Evolutionary conservation across 345 rosid species (phyloP).

Genomic region (Bruguiera parviflora): DNA sequence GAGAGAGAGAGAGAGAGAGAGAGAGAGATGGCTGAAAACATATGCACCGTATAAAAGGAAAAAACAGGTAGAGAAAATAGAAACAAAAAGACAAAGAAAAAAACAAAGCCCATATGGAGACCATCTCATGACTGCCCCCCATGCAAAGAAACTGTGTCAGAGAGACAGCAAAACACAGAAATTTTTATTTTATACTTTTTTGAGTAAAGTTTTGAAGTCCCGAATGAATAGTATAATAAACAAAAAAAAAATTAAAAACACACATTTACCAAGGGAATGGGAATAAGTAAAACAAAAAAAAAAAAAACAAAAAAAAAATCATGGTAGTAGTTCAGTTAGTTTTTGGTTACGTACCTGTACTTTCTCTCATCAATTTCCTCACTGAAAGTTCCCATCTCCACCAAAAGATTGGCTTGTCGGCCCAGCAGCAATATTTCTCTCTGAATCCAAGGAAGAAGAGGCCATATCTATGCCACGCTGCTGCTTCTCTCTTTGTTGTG

Average conservation of each 20-base stretch:
- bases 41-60: background rate
- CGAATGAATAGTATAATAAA: background rate
- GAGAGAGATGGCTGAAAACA: background rate
- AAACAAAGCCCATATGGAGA: slow-evolving; percentile 32
- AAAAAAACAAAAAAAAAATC: too few relatives aligned
- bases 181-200: too few relatives aligned
- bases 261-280: slow-evolving; percentile 17
- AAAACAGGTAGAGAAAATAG: slow-evolving; percentile 20
- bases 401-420: slow-evolving; percentile 26
- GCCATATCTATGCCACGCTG: slow-evolving; percentile 14
- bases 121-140: slow-evolving; percentile 37
- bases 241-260: background rate
- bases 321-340: background rate
- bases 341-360: slow-evolving; percentile 28
- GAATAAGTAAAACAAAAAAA: slow-evolving; percentile 1
- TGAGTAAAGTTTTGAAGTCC: background rate
- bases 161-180: slow-evolving; percentile 15
- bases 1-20: background rate
- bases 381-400: slow-evolving; percentile 23
- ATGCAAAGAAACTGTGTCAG: slow-evolving; percentile 50
- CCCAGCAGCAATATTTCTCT: slow-evolving; percentile 18
- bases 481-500: slow-evolving; percentile 22
- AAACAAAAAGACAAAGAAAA: slow-evolving; percentile 36
- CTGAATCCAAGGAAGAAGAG: slow-evolving; percentile 26
- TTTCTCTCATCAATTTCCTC: background rate